phyloP scores from a whole-genome alignment of 192 early-diverging fungal species.

The Backusella westeae region DNA sequence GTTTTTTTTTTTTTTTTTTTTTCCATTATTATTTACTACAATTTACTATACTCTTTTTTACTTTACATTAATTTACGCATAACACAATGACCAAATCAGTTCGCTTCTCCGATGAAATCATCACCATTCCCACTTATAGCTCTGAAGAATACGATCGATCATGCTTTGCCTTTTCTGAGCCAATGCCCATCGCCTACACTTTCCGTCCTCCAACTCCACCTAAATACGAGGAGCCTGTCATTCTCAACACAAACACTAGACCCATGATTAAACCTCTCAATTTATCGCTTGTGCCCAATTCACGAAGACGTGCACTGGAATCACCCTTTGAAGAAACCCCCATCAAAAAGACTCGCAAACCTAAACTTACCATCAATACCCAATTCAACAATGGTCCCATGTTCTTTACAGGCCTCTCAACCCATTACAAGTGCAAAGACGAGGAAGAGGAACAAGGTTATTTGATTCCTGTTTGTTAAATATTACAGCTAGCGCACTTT shows the following conservation, averaged over 20 bases:
- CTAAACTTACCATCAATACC: conserved; percentile 11
- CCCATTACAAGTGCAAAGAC: conserved; percentile 15
- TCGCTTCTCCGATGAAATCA: background rate
- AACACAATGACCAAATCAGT: conserved; percentile 3
- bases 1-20: background rate
- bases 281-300: conserved; percentile 13
- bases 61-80: background rate
- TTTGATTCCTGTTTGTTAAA: conserved; percentile 10
- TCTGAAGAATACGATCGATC: conserved; percentile 18
- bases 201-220: conserved; percentile 3
- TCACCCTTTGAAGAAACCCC: background rate
- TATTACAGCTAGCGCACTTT: background rate
- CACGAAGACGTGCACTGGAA: conserved; percentile 3
- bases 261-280: conserved; percentile 14
- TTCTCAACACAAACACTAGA: background rate
- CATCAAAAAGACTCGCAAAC: conserved; percentile 6
- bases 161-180: conserved; percentile 2
- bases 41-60: background rate
- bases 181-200: background rate
- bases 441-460: conserved; percentile 20
- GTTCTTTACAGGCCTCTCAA: conserved; percentile 17
- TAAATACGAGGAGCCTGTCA: background rate
- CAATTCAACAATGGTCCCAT: conserved; percentile 12
- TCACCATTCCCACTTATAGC: conserved; percentile 7
- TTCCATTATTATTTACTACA: background rate